These are phyloP conservation scores for Heterobasidion parviporum DNA, from an alignment of 1,284 basidiomycete species.

Conservation along the genomic window DNA sequence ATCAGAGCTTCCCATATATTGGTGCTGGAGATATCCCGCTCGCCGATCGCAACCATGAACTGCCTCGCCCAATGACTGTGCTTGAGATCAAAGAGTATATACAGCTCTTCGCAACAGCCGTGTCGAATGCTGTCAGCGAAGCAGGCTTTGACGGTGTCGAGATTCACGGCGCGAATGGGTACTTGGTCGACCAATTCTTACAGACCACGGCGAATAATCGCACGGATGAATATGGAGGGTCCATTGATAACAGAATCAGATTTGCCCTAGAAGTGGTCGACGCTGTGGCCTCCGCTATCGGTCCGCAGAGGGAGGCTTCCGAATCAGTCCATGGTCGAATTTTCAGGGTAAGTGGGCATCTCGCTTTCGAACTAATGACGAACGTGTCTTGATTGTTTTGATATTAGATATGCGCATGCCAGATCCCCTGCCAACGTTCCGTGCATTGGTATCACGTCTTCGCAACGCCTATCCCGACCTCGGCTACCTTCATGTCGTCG, in stretches of 20 bases:
- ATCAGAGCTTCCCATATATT: conserved; percentile 26
- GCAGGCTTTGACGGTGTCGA: conserved; percentile 29
- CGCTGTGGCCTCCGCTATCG: conserved; percentile 17
- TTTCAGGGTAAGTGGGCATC: conserved; percentile 13
- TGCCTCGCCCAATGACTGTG: conserved; percentile 16
- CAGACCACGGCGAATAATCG: conserved; percentile 38
- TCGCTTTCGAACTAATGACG: background rate
- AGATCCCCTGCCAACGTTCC: conserved; percentile 5
- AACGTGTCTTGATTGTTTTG: background rate
- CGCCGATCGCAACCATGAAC: conserved; percentile 20
- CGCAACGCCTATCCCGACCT: background rate
- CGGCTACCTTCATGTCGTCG: conserved; percentile 14
- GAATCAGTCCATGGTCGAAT: conserved; percentile 32
- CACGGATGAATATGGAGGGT: conserved; percentile 53
- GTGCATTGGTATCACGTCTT: background rate
- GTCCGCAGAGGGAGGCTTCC: conserved; percentile 25
- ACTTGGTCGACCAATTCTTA: conserved; percentile 32
- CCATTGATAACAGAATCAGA: conserved; percentile 41
- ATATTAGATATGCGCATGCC: conserved; percentile 14
- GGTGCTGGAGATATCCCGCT: conserved; percentile 35
- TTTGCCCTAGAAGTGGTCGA: conserved; percentile 41
- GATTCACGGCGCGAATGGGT: conserved; percentile 33
- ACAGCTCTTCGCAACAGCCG: conserved; percentile 14
- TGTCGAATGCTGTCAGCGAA: conserved; percentile 14
- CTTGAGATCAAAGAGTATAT: conserved; percentile 20